Base-by-base conservation (phyloP, 148 eudicot species). In the Hydrangea macrophylla region DNA sequence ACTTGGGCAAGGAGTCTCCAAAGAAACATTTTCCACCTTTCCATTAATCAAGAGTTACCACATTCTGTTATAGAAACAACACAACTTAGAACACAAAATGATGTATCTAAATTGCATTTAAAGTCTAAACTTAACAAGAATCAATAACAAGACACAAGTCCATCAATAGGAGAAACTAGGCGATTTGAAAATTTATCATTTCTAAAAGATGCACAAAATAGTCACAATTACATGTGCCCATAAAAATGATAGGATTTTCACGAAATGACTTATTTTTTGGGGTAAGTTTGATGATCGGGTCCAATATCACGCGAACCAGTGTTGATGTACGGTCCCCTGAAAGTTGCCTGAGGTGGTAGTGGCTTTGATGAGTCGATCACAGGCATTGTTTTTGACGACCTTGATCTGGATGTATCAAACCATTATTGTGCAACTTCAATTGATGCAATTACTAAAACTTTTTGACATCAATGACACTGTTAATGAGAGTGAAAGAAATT, bases 261-360 rank as follows among this genome's bases (percentile, higher is more conserved):
- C 25, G 33, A 58, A 37, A 51, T 44, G 57, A 23, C 30, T 48
- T 80, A 83, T 71, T 88, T 93, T 80, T 93, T 88, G 4, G 88
- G 55, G 73, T 88, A 90, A 55, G 81, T 82, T 70, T 72, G 85
- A 55, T 82, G 65, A 40, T 93, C 98, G 37, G 98, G 98, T 74
- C 98, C 98, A 73, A 93, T 68, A 65, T 93, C 98, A 39, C 90
- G 95, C 55, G 98, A 93, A 30, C 98, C 98, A 1, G 96, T 90
- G 79, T 93, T 93, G 22, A 93, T 65, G 55, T 93, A 93, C 60
- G 98, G 98, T 54, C 98, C 98, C 70, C 98, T 80, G 56, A 93
- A 93, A 73, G 98, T 93, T 32, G 98, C 98, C 72, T 93, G 98
- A 20, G 98, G 98, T 50, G 98, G 97, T 62, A 93, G 79, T 51